phyloP scores from a whole-genome alignment of 2,329 filamentous ascomycete genomes.

The Beauveria bassiana region DNA sequence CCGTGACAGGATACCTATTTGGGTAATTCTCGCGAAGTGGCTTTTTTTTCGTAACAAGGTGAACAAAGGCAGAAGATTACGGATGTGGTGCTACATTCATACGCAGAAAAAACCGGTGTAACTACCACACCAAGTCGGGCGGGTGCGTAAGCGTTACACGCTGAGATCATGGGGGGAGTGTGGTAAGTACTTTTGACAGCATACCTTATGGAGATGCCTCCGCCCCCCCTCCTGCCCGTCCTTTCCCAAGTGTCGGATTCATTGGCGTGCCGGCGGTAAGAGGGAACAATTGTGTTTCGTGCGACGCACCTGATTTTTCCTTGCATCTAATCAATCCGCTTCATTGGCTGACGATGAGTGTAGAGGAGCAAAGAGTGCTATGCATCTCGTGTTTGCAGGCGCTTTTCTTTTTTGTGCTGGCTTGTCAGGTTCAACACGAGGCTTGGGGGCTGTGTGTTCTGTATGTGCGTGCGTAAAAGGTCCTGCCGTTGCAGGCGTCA shows the following conservation, averaged over 20 bases:
- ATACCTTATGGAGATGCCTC: neutral
- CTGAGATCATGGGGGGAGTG: neutral
- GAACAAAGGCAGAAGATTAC: neutral
- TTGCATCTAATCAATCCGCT: neutral
- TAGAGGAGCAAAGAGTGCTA: neutral
- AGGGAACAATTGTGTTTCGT: neutral
- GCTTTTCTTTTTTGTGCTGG: no score
- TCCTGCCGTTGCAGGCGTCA: neutral
- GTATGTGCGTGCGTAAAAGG: neutral
- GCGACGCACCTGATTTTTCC: neutral
- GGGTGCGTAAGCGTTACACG: neutral
- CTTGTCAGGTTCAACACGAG: neutral
- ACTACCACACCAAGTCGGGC: neutral
- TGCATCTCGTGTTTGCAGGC: neutral
- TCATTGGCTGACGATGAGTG: neutral
- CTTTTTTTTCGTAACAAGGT: neutral
- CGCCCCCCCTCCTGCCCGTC: neutral
- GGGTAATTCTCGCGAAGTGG: constrained; percentile 6
- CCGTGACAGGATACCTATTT: constrained; percentile 1
- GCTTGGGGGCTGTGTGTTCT: neutral
- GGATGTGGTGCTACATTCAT: neutral
- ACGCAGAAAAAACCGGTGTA: neutral
- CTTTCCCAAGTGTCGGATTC: neutral
- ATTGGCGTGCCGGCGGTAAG: neutral
- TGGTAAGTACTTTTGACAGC: neutral